A percentile compares a stretch with the other conserved stretches of the same genome.
These are phyloP conservation scores for Aspergillus sp. DNA, from an alignment of 2,329 filamentous ascomycete species.

Conservation along the genomic window DNA sequence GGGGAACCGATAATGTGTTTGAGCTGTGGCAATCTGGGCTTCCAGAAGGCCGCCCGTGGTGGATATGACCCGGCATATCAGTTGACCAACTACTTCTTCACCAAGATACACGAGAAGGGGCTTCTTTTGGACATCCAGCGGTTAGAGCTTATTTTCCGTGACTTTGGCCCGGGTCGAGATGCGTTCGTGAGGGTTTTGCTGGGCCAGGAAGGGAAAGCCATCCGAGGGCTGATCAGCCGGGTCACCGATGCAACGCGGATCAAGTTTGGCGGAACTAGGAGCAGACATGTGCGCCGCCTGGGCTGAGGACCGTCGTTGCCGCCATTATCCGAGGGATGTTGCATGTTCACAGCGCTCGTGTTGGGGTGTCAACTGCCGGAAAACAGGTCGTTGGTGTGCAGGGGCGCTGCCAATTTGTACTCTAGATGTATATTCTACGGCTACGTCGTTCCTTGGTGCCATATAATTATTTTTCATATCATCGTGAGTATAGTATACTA, in stretches of 20 bases:
- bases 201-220: slow-evolving; percentile 68
- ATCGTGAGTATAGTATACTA: too few species aligned
- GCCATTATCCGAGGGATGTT: slow-evolving; percentile 2
- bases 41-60: slow-evolving; percentile 68
- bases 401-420: too few species aligned
- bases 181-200: slow-evolving; percentile 83
- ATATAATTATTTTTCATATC: too few species aligned
- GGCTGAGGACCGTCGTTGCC: slow-evolving; percentile 34
- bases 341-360: neutral
- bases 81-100: slow-evolving; percentile 71
- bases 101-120: slow-evolving; percentile 72
- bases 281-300: slow-evolving; percentile 73
- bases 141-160: slow-evolving; percentile 72
- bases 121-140: slow-evolving; percentile 64
- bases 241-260: slow-evolving; percentile 80
- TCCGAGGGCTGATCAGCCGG: slow-evolving; percentile 65
- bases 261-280: slow-evolving; percentile 93
- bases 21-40: slow-evolving; percentile 82
- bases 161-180: slow-evolving; percentile 79
- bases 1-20: slow-evolving; percentile 69
- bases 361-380: too few species aligned
- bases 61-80: slow-evolving; percentile 91
- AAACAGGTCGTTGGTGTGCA: too few species aligned
- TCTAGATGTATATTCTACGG: too few species aligned
- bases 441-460: too few species aligned